These are phyloP conservation scores for Thielaviopsis cerberus DNA, from an alignment of 2,329 filamentous ascomycete genomes.

Conservation along the genomic window DNA sequence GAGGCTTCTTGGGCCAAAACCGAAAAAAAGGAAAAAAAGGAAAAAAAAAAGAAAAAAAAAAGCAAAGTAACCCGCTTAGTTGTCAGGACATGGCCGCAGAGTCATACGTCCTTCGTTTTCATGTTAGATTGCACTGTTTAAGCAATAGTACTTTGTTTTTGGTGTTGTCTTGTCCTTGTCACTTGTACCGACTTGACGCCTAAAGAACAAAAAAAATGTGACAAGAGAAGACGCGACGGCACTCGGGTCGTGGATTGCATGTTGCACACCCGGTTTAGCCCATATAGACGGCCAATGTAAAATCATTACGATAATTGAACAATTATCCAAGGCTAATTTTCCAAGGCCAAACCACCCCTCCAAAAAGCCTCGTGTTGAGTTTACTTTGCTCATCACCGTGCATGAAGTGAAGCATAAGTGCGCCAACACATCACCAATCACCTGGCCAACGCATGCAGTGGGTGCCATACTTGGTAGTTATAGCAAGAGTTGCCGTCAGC, in stretches of 20 bases:
- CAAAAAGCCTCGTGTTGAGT: background rate
- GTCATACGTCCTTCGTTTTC: too few relatives aligned
- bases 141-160: background rate
- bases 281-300: too few relatives aligned
- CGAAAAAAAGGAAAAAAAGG: conserved; percentile 11
- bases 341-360: too few relatives aligned
- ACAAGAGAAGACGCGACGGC: background rate
- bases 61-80: background rate
- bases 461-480: background rate
- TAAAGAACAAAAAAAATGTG: background rate
- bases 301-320: too few relatives aligned
- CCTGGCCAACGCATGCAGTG: background rate
- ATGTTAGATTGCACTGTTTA: background rate
- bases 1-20: conserved; percentile 12
- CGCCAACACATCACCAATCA: background rate
- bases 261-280: background rate
- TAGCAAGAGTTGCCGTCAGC: background rate
- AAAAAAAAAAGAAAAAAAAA: background rate
- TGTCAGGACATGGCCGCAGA: background rate
- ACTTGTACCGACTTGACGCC: background rate
- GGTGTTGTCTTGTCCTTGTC: background rate
- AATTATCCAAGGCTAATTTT: too few relatives aligned
- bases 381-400: background rate
- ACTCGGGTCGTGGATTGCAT: background rate
- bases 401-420: background rate